Base-by-base conservation (phyloP, 1,284 basidiomycete species). In the Pholiota adiposa region DNA sequence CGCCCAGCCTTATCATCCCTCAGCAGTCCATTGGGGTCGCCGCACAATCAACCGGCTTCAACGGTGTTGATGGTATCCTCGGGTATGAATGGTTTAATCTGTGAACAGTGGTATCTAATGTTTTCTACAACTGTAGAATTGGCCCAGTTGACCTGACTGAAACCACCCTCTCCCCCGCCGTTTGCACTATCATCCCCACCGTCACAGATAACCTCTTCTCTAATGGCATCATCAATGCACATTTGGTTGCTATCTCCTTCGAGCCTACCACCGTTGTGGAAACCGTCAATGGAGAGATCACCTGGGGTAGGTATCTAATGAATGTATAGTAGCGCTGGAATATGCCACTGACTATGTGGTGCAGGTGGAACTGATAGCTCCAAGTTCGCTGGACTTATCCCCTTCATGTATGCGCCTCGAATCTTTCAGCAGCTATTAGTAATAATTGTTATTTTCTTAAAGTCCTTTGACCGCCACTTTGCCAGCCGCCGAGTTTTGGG, bases 401-500 rank as follows among this genome's bases (percentile, higher is more conserved):
- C 67, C 46, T 86, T 31, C 29, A 71, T 76, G 79, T 84, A 62
- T 41, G 80, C 71, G 23, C 16, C n/a, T 25, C 25, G 36, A 4
- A 56, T 11, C 43, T 36, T 54, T 29, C 54, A 40, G 8, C 4
- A 25, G 40, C 18, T 29, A n/a, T n/a, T n/a, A 25, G 31, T 33
- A 50, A 57, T 29, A 31, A 31, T 31, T 31, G 11, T 31, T 31
- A 5, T 5, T 31, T 31, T 11, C 4, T 11, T 5, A 5, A 51
- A 84, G 82, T 7, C 77, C 83, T 9, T 33, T 83, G 51, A 87
- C 85, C 1, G 65, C 63, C 11, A 81, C 79, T 1, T 70, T 59
- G 6, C 87, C 86, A 23, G 76, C 85, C 8, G 73, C 65, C 51
- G 62, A 73, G 38, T 89, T 79, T 76, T 89, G 85, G 84, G 88